phyloP scores from a whole-genome alignment of 139 green algal species.

The Nannochloris sp. region DNA sequence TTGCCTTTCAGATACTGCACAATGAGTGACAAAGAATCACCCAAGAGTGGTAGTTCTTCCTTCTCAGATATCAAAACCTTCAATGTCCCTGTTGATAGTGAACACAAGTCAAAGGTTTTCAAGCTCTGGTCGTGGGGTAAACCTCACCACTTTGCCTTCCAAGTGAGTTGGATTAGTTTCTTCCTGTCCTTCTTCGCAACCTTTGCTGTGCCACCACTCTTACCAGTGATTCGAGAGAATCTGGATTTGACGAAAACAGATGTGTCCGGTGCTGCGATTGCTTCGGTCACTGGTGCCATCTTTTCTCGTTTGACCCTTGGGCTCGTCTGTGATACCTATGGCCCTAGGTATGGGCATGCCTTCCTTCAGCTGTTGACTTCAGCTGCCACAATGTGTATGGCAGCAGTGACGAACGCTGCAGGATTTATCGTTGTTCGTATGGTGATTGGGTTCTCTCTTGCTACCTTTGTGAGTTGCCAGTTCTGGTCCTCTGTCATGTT shows the following conservation, averaged over 20 bases:
- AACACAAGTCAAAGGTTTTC: conserved; percentile 53
- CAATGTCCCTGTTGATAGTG: conserved; percentile 49
- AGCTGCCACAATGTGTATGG: conserved; percentile 28
- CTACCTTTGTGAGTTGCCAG: conserved; percentile 82
- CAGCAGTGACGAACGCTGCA: conserved; percentile 31
- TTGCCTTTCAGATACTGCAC: too few species aligned
- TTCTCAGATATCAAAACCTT: conserved; percentile 15
- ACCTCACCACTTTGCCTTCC: conserved; percentile 61
- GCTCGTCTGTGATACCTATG: conserved; percentile 62
- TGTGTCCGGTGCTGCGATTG: conserved; percentile 33
- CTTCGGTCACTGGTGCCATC: conserved; percentile 32
- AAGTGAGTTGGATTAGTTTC: conserved; percentile 80
- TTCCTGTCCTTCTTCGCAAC: conserved; percentile 86
- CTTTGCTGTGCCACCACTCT: conserved; percentile 75
- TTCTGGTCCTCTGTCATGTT: conserved; percentile 88
- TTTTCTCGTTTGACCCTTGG: conserved; percentile 39
- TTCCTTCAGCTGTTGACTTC: conserved; percentile 23
- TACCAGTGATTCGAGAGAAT: conserved; percentile 71
- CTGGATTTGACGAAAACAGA: conserved; percentile 62
- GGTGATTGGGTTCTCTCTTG: conserved; percentile 52
- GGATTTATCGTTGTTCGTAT: conserved; percentile 62
- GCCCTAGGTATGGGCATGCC: conserved; percentile 57
- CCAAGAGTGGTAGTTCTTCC: too few species aligned
- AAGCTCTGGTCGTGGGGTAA: conserved; percentile 14
- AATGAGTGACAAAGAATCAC: too few species aligned